Evolutionary conservation across 768 basidiomycete species (phyloP).

Genomic region (Boletus rex-veris): DNA sequence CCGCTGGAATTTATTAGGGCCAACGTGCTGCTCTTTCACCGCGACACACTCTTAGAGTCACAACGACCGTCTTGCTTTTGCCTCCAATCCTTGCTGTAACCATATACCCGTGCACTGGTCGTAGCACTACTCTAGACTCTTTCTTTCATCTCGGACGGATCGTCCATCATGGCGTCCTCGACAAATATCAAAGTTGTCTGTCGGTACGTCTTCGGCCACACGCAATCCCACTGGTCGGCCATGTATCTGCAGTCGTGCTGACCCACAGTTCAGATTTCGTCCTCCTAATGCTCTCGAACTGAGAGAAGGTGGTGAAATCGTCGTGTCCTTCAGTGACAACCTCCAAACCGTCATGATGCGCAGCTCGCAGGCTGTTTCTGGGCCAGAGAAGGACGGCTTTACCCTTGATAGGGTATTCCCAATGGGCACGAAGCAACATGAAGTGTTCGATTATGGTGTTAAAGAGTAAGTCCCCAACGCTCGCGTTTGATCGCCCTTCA

Average conservation of each 20-base stretch:
- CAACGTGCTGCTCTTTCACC: slow-evolving; percentile 21
- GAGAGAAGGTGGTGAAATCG: slow-evolving; percentile 83
- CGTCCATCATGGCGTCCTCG: slow-evolving; percentile 59
- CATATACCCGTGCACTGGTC: slow-evolving; percentile 19
- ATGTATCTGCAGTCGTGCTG: not conserved
- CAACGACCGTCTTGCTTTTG: slow-evolving; percentile 6
- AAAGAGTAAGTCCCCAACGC: slow-evolving; percentile 68
- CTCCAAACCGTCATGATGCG: slow-evolving; percentile 80
- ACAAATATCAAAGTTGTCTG: slow-evolving; percentile 99
- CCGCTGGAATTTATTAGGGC: slow-evolving; percentile 21
- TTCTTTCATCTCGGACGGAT: slow-evolving; percentile 22
- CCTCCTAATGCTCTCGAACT: slow-evolving; percentile 90
- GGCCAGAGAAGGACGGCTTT: slow-evolving; percentile 96
- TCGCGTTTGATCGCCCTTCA: slow-evolving; percentile 8
- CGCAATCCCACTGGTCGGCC: not conserved
- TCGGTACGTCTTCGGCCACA: slow-evolving; percentile 61
- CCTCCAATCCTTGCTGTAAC: not conserved
- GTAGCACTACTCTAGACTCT: slow-evolving; percentile 11
- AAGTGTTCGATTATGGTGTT: slow-evolving; percentile 98
- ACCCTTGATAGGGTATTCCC: slow-evolving; percentile 97
- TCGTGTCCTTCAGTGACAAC: slow-evolving; percentile 86
- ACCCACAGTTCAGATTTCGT: slow-evolving; percentile 65
- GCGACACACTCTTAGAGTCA: slow-evolving; percentile 3
- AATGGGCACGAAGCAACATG: slow-evolving; percentile 83
- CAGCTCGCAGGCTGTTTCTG: slow-evolving; percentile 62